Conservation (phyloP, 805 yeast species). For the Myxozyma neglecta region DNA sequence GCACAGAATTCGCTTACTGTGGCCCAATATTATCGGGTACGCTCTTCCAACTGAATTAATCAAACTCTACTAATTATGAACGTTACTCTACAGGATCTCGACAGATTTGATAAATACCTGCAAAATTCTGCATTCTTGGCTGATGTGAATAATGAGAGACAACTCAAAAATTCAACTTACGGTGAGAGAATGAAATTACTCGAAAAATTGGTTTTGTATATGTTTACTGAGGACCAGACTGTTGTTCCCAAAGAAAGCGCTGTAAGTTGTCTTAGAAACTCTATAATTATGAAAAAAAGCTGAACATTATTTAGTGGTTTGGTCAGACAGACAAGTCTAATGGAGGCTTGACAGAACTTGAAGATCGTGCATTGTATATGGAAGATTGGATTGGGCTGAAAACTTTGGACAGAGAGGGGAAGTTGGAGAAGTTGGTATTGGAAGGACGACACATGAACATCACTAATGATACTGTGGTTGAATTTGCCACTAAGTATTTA, state of each 20-base stretch:
- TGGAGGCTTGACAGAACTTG: conserved; percentile 48
- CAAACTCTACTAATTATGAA: neutral
- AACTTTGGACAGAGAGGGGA: conserved; percentile 46
- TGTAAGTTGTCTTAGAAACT: conserved; percentile 37
- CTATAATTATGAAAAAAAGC: neutral
- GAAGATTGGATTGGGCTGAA: conserved; percentile 62
- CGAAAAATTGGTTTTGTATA: conserved; percentile 57
- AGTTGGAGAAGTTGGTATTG: conserved; percentile 51
- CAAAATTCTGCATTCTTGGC: conserved; percentile 60
- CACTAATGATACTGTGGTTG: conserved; percentile 51
- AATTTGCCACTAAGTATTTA: conserved; percentile 49
- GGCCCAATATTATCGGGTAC: conserved; percentile 69
- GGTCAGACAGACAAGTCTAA: conserved; percentile 51
- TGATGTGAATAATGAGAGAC: conserved; percentile 63
- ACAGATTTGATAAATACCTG: conserved; percentile 54
- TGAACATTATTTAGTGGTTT: conserved; percentile 44
- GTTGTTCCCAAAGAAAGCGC: conserved; percentile 73
- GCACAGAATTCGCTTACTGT: conserved; percentile 62
- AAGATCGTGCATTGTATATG: conserved; percentile 51
- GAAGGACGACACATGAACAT: conserved; percentile 68
- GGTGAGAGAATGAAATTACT: conserved; percentile 47
- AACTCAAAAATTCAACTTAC: conserved; percentile 45
- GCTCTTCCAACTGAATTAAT: neutral
- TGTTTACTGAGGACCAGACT: conserved; percentile 63
- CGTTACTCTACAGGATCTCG: conserved; percentile 44